Evolutionary conservation across 1,284 basidiomycete species (phyloP).

Genomic region (Lentinula novae-zelandiae): DNA sequence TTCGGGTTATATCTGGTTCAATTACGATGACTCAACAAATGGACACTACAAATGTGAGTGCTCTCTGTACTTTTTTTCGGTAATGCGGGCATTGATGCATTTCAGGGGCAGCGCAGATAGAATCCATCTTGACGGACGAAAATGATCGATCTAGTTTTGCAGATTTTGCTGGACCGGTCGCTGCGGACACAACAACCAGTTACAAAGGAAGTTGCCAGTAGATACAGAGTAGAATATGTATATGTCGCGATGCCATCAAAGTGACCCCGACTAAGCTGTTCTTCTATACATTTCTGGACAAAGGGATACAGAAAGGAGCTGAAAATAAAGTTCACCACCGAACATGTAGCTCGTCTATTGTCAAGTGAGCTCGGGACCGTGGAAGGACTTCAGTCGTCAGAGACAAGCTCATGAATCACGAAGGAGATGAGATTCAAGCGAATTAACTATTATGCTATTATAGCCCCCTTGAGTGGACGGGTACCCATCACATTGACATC

Average conservation of each 20-base stretch:
- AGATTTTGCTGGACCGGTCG: constrained; percentile 8
- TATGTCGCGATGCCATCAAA: neutral
- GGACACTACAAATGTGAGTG: constrained; percentile 19
- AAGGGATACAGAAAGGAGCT: too few species aligned
- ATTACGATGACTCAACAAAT: constrained; percentile 17
- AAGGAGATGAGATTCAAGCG: too few species aligned
- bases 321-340: too few species aligned
- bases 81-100: neutral
- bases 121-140: neutral
- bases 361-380: too few species aligned
- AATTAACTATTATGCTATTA: too few species aligned
- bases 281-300: too few species aligned
- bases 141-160: constrained; percentile 13
- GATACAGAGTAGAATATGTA: neutral
- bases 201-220: constrained; percentile 7
- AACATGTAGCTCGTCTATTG: too few species aligned
- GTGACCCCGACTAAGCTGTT: too few species aligned
- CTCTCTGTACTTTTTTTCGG: neutral
- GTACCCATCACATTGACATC: too few species aligned
- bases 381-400: too few species aligned
- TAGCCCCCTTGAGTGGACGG: too few species aligned
- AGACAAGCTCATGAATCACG: too few species aligned
- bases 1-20: constrained; percentile 27
- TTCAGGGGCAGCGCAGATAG: constrained; percentile 11
- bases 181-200: neutral